Evolutionary conservation across 371 early-diverging fungal species (phyloP).

Genomic region (Mucor lusitanicus): DNA sequence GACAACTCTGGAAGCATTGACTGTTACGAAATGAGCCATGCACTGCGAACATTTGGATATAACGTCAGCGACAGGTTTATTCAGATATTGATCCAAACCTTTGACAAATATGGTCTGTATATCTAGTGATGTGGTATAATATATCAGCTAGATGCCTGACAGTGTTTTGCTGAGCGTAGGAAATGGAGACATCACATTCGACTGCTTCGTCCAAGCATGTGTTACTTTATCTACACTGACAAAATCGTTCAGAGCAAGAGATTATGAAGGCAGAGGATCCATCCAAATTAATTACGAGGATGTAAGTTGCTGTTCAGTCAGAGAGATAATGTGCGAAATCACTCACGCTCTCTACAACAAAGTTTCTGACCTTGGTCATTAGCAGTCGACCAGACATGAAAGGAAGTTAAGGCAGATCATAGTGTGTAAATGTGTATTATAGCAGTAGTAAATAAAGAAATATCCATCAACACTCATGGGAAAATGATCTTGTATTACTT

Average conservation of each 20-base stretch:
- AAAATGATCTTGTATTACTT: background rate
- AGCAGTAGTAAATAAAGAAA: background rate
- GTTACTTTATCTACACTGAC: conserved; percentile 80
- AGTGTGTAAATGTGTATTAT: background rate
- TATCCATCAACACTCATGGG: background rate
- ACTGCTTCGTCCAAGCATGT: conserved; percentile 82
- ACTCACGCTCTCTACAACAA: background rate
- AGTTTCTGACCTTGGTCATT: conserved; percentile 23
- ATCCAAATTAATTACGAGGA: conserved; percentile 77
- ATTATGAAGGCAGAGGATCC: conserved; percentile 75
- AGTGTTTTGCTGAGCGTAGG: conserved; percentile 13
- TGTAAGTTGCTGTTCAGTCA: conserved; percentile 31
- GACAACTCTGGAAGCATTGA: conserved; percentile 82
- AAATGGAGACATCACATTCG: conserved; percentile 74
- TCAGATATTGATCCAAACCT: conserved; percentile 64
- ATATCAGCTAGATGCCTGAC: background rate
- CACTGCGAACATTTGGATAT: conserved; percentile 77
- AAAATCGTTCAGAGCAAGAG: conserved; percentile 73
- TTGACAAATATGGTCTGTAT: conserved; percentile 64
- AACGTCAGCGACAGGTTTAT: conserved; percentile 61
- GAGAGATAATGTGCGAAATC: background rate
- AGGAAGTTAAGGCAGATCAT: conserved; percentile 6
- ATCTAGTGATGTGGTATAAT: background rate
- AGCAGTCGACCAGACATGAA: conserved; percentile 25
- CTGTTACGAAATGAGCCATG: conserved; percentile 68